Evolutionary conservation across 2,329 filamentous ascomycete species (phyloP).

Genomic region (Hymenoscyphus scutula): DNA sequence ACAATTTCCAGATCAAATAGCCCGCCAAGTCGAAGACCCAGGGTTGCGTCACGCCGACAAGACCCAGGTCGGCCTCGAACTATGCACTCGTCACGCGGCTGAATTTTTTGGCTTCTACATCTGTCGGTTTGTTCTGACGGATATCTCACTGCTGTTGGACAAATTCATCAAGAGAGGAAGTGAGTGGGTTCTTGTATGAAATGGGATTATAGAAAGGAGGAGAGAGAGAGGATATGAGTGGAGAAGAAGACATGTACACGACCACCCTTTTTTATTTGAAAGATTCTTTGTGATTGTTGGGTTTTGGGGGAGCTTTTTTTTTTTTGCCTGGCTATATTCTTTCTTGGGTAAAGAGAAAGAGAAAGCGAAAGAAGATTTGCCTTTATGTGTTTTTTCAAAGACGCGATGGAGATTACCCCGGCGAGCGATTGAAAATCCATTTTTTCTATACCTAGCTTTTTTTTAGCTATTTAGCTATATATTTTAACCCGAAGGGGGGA

Average conservation of each 20-base stretch:
- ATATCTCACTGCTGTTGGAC: slow-evolving; percentile 81
- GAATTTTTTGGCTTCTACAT: slow-evolving; percentile 98
- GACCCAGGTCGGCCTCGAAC: slow-evolving; percentile 91
- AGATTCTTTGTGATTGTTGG: slow-evolving; percentile 1
- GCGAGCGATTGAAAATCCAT: no score
- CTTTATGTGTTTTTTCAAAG: no score
- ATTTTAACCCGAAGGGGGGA: no score
- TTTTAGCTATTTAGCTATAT: no score
- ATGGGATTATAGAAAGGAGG: neutral
- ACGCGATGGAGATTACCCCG: no score
- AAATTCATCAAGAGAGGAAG: slow-evolving; percentile 96
- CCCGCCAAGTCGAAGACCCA: slow-evolving; percentile 92
- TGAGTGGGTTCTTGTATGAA: slow-evolving; percentile 73
- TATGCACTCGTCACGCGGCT: slow-evolving; percentile 87
- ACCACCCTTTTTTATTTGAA: neutral
- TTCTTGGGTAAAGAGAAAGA: no score
- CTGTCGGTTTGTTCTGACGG: slow-evolving; percentile 88
- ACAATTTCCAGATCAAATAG: slow-evolving; percentile 73
- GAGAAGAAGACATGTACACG: neutral
- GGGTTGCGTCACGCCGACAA: slow-evolving; percentile 87
- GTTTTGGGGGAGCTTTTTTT: no score
- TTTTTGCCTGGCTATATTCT: no score
- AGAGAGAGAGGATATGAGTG: neutral
- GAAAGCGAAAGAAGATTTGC: no score
- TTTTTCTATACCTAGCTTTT: no score